Conservation (phyloP, 441 rosid genomes). For the Biscutella laevigata region DNA sequence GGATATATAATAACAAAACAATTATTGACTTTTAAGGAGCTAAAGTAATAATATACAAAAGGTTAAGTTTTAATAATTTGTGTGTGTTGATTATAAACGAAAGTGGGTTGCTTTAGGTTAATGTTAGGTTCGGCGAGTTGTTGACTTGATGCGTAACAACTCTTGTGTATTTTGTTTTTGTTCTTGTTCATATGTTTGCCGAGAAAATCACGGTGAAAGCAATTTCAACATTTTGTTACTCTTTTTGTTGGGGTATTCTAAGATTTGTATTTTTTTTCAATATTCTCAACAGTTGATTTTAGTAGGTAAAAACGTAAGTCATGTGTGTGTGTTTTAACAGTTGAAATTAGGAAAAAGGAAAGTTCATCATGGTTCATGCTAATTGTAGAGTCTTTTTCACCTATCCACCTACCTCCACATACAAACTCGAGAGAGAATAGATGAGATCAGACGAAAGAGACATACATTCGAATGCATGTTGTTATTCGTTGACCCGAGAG, state of each 20-base stretch:
- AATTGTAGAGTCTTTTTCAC: slow-evolving; percentile 6
- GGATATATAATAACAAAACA: slow-evolving; percentile 7
- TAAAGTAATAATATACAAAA: not conserved
- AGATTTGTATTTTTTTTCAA: not conserved
- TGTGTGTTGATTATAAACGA: slow-evolving; percentile 18
- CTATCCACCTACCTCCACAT: not conserved
- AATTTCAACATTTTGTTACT: slow-evolving; percentile 4
- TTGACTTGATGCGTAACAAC: slow-evolving; percentile 42
- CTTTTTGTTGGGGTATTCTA: not conserved
- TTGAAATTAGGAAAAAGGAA: not conserved
- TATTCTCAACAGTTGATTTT: slow-evolving; percentile 3
- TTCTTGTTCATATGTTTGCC: slow-evolving; percentile 22
- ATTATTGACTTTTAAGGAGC: not conserved
- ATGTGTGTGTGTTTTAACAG: slow-evolving; percentile 17
- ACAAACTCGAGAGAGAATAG: not conserved
- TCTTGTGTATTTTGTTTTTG: slow-evolving; percentile 19
- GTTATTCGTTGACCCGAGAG: not conserved
- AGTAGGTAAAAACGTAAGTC: slow-evolving; percentile 3
- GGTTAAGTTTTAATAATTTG: not conserved
- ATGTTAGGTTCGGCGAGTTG: slow-evolving; percentile 33
- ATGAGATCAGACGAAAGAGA: slow-evolving; percentile 16
- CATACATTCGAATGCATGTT: not conserved
- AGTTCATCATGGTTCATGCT: slow-evolving; percentile 12
- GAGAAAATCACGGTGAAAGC: slow-evolving; percentile 23
- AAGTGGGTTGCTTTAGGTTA: slow-evolving; percentile 33